Conservation (phyloP, 495 filamentous ascomycete genomes). For the Penicillium waksmanii region DNA sequence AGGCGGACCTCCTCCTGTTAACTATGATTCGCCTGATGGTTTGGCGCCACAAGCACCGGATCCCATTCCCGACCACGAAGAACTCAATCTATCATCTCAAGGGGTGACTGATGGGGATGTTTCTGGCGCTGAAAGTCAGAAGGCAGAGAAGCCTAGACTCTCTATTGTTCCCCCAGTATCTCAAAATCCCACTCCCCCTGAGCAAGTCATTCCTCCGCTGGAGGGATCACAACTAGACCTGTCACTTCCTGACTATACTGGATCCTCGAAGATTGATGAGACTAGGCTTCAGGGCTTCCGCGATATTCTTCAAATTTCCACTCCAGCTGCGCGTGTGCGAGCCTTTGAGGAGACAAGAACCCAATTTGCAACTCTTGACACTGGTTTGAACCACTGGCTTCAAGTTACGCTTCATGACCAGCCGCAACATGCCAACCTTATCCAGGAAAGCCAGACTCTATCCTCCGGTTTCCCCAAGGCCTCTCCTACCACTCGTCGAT, state of each 20-base stretch:
- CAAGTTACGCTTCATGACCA: conserved; percentile 47
- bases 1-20: conserved; percentile 16
- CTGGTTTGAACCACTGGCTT: conserved; percentile 78
- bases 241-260: conserved; percentile 5
- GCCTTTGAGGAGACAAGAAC: conserved; percentile 69
- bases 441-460: conserved; percentile 38
- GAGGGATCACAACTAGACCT: conserved; percentile 5
- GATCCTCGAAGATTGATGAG: conserved; percentile 26
- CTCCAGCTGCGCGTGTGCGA: conserved; percentile 64
- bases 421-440: conserved; percentile 55
- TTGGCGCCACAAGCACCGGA: conserved; percentile 21
- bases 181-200: conserved; percentile 21
- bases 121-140: conserved; percentile 11
- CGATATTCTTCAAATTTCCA: conserved; percentile 69
- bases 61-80: conserved; percentile 15
- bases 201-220: conserved; percentile 21
- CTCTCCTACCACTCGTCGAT: conserved; percentile 47
- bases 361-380: conserved; percentile 71
- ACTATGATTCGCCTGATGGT: conserved; percentile 11
- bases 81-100: conserved; percentile 15
- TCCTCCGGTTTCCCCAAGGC: conserved; percentile 33
- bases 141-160: conserved; percentile 27
- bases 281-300: conserved; percentile 62
- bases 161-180: conserved; percentile 31
- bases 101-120: conserved; percentile 17